Evolutionary conservation across 2,329 filamentous ascomycete species (phyloP), one percentile per base, ranked within the genome.

Genomic region (Berkeleyomyces basicola): DNA sequence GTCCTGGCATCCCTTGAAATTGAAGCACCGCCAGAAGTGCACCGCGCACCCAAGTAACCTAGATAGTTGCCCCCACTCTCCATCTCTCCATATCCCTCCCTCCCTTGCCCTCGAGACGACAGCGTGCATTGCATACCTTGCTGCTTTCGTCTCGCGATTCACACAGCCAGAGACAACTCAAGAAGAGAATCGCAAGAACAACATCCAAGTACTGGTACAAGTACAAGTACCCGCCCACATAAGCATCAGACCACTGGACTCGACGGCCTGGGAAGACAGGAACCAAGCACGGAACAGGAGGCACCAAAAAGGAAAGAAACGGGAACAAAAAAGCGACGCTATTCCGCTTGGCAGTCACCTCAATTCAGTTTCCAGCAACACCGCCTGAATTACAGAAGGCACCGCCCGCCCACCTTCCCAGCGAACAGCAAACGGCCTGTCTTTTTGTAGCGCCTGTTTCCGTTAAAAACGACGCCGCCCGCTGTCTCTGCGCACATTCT

Each of bases 251-350:
- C 51, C 51, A 55, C 51, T 7, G 36, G 36, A 37, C 16, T 37
- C 33, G 31, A 55, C 36, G 51, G 7, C 51, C n/a, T 33, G 49
- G 33, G 36, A 53, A 36, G 33, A 53, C 43, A 31, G 31, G 31
- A 47, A 47, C 23, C 23, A 23, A 23, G 23, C 23, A 23, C 23
- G 16, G 7, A 39, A 11, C 42, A 14, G 16, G 44, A 49, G 14
- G 47, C 58, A 40, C 46, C 33, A 39, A 60, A 51, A 23, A 55
- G 51, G 51, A 55, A 55, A 37, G 51, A n/a, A 55, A 55, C 51
- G n/a, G 51, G 51, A 39, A 43, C 46, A 49, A 49, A 23, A 55
- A 37, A 55, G 39, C 14, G 51, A 39, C 10, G 39, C 51, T 39
- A 55, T 39, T 39, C 11, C 51, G 33, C 51, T 55, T 55, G 51